Base-by-base conservation (phyloP, 495 filamentous ascomycete genomes). In the Aspergillus nidulans region DNA sequence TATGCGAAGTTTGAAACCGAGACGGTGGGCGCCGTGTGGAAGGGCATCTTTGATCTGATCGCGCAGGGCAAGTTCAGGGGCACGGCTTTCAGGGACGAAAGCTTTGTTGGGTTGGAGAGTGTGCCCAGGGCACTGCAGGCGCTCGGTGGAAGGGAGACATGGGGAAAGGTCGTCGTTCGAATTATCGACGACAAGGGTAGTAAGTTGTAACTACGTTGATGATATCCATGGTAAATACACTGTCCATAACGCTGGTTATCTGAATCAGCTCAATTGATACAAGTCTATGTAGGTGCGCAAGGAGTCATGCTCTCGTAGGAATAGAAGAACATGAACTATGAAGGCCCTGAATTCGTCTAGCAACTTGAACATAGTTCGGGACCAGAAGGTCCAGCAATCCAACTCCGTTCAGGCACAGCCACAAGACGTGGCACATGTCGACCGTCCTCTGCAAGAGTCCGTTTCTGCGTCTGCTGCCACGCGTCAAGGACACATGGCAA, bases 111-210 rank as follows among this genome's bases (percentile, higher is more conserved):
- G 0, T 69, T 97, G 53, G 90, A 95, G 66, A 83, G 78, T 53
- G 81, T 97, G 18, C 84, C 86, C 0, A 80, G 80, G 51, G 92
- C 92, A 0, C 69, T 97, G 63, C 74, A 85, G 65, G 85, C 86
- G 15, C 73, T 97, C 36, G 92, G 89, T 0, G 79, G 80, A 15
- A 75, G 92, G 42, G 90, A 87, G 61, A 96, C 90, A 0, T 97
- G 92, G 92, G 92, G 92, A 0, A 97, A 97, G 80, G 92, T 97
- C 1, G 90, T 97, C 1, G 87, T 97, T 3, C 88, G 88, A 69
- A 78, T 97, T 23, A 83, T 87, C n/a, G 86, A 91, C 54, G 77
- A 83, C 25, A 68, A 69, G 52, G 59, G 62, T 42, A 86, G 74
- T 49, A 80, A 76, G 66, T 58, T 82, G 38, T 82, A 65, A 46